Percentiles rank a stretch among this genome's conserved stretches.
Evolutionary conservation across 306 rosid species (phyloP).

Genomic region (Argentina anserina): DNA sequence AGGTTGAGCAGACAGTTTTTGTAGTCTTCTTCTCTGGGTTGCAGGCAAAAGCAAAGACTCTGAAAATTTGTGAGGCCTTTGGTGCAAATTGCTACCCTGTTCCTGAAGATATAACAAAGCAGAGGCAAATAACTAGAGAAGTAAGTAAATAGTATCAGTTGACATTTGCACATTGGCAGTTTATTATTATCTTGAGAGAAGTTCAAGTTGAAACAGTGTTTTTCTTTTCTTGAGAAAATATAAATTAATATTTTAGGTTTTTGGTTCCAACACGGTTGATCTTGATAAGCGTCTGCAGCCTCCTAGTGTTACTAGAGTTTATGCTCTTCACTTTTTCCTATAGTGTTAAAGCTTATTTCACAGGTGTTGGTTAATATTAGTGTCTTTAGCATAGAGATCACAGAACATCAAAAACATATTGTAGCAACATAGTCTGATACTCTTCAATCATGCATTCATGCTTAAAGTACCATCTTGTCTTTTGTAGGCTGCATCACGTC

Average conservation of each 20-base stretch:
- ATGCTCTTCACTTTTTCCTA: background rate
- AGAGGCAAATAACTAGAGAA: slow-evolving; percentile 90
- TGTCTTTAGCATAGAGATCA: background rate
- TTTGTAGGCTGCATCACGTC: slow-evolving; percentile 81
- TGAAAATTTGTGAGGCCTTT: slow-evolving; percentile 96
- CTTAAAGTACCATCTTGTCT: slow-evolving; percentile 4
- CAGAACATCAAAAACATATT: background rate
- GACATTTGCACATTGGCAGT: background rate
- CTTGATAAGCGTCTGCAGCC: background rate
- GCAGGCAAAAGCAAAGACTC: slow-evolving; percentile 87
- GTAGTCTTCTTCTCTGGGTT: slow-evolving; percentile 98
- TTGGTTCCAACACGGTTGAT: background rate
- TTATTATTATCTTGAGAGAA: slow-evolving; percentile 3
- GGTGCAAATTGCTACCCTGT: slow-evolving; percentile 97
- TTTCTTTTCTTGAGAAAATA: background rate
- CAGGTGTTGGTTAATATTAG: background rate
- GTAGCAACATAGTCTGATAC: background rate
- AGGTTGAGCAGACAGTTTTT: slow-evolving; percentile 91
- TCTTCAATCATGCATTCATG: background rate
- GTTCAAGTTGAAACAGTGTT: slow-evolving; percentile 16
- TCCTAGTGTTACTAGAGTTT: slow-evolving; percentile 10
- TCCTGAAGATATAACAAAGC: slow-evolving; percentile 90
- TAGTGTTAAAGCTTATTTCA: background rate
- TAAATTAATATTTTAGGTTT: background rate
- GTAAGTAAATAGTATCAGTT: slow-evolving; percentile 40